Base-by-base conservation (phyloP, 2,329 filamentous ascomycete species). In the Clathrospora elynae region DNA sequence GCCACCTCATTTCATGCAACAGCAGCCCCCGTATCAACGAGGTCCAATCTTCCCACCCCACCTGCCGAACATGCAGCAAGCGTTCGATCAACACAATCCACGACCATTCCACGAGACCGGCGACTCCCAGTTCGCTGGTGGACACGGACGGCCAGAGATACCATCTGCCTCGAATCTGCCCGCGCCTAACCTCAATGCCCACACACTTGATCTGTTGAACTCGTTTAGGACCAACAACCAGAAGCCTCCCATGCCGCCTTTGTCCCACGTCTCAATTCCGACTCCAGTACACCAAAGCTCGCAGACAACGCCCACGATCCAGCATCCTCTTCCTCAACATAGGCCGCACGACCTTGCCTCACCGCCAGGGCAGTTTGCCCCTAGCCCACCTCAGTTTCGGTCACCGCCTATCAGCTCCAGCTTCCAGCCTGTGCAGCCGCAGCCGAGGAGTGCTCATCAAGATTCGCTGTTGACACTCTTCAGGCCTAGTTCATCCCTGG, bases 111-210 rank as follows among this genome's bases (percentile, higher is more conserved):
- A 64, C 64, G 49, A 63, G 51, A 10, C 60, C 65, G 16, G 41
- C 10, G 41, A 48, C 17, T 51, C 51, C 6, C 70, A 69, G n/a
- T 62, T 64, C 20, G 53, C 64, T 5, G 67, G 44, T 37, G 67
- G 59, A 35, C 71, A 72, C 42, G 71, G 71, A n/a, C 35, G 57
- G 11, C 72, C 75, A 26, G 65, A 69, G 23, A 74, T 78, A 19
- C 82, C 82, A 2, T 74, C 78, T 22, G 79, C 82, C 4, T 65
- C 81, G 54, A 79, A 79, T 36, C 61, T 85, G 16, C 82, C 82
- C 11, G 73, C 77, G 25, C 80, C 81, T 5, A 80, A 77, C 49
- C 73, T 85, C 20, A 83, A 73, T 23, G 75, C 75, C 9, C 81
- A 85, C 61, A 75, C 80, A 1, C 71, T 80, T 44, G 74, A 75